Base-by-base conservation (phyloP, 768 basidiomycete genomes). In the Suillus clintonianus region DNA sequence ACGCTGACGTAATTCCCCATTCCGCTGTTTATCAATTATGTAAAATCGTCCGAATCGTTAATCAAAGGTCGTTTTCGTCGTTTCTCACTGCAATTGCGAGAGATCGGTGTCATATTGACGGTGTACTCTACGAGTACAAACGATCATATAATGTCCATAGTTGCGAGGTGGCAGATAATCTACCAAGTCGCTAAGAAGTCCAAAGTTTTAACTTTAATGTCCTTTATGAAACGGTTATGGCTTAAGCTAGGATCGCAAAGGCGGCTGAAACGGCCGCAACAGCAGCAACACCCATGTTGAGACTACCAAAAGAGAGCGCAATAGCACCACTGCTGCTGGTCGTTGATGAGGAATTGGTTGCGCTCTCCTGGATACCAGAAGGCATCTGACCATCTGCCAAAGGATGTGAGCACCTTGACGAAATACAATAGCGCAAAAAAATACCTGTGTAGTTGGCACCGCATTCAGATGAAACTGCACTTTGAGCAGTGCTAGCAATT, bases 391-490 rank as follows among this genome's bases (percentile, higher is more conserved):
- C 75, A 47, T 77, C 77, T 78, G 37, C 15, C 54, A 54, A 37
- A 65, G 42, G n/a, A 14, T 7, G 17, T 70, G 34, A 70, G 62
- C 45, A 9, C 11, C 37, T 13, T 3, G 19, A 39, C 24, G 27
- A 10, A 45, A 2, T 27, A 45, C 43, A 22, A 19, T 17, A 0
- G 22, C 22, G n/a, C 11, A 56, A 54, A 7, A 72, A 7, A 73
- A 82, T 70, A 88, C 86, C 77, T 53, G 77, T 82, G 74, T 88
- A 89, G 14, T 76, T 74, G 48, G 83, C 68, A 14, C 87, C 86
- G 65, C 88, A 89, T 8, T 64, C 27, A 19, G 65, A 57, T 63
- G 75, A 74, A 4, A 82, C 4, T 1, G 69, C 58, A 8, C 79
- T 61, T n/a, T 73, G 69, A 0, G 71, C 61, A 45, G 68, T 53